Percentiles rank a stretch among this genome's conserved stretches.
These are phyloP conservation scores for Persicaria maculosa DNA, from an alignment of 148 eudicot genomes.

Conservation along the genomic window DNA sequence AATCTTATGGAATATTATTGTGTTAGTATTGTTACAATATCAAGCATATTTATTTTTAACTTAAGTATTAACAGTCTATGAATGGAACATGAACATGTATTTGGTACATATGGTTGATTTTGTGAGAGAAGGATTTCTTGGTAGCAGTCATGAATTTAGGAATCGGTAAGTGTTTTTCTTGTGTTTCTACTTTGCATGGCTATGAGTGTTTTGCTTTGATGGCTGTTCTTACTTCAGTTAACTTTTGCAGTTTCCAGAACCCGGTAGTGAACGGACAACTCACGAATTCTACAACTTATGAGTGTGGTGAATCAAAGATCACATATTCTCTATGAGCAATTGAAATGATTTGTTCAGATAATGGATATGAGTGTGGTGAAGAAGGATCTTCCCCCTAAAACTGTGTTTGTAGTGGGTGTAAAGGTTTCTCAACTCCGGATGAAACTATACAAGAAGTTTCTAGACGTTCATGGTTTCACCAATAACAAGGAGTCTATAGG, in stretches of 20 bases:
- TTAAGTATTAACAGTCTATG: not conserved
- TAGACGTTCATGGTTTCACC: conserved; percentile 81
- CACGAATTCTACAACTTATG: conserved; percentile 77
- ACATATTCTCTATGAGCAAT: conserved; percentile 84
- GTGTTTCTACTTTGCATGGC: not conserved
- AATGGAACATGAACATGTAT: not conserved
- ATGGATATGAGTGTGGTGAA: conserved; percentile 97
- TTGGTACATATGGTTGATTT: conserved; percentile 89
- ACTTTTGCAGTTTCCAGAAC: conserved; percentile 68
- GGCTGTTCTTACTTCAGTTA: conserved; percentile 7
- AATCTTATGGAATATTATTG: conserved; percentile 99
- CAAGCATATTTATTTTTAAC: not conserved
- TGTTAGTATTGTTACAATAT: conserved; percentile 37
- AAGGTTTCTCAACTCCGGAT: conserved; percentile 82
- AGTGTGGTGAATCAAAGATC: conserved; percentile 96
- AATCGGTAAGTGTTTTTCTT: conserved; percentile 52
- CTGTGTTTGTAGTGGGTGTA: conserved; percentile 90
- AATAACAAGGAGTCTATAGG: conserved; percentile 51
- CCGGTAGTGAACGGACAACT: conserved; percentile 94
- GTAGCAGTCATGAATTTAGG: conserved; percentile 92
- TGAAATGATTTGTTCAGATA: conserved; percentile 94
- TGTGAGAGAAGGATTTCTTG: conserved; percentile 96
- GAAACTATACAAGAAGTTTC: conserved; percentile 71
- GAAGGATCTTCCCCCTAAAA: conserved; percentile 91
- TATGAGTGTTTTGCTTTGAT: conserved; percentile 1